phyloP scores from a whole-genome alignment of 139 green algal species.

The Zygnema circumcarinatum region DNA sequence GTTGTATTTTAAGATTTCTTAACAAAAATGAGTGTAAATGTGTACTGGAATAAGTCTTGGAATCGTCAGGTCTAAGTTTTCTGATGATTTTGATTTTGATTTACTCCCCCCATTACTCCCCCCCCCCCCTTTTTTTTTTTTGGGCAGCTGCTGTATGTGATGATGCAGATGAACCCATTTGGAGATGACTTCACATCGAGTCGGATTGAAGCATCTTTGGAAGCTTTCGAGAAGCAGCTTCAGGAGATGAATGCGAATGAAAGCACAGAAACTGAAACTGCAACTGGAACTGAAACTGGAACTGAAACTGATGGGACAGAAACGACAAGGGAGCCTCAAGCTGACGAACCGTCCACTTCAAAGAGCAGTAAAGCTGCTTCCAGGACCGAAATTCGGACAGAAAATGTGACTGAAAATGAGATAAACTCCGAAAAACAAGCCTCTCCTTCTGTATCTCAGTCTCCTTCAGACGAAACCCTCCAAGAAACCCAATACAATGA shows the following conservation, averaged over 20 bases:
- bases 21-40: background rate
- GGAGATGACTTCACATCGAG: constrained; percentile 62
- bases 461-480: no score
- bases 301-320: no score
- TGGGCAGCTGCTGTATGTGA: constrained; percentile 23
- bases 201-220: constrained; percentile 42
- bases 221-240: constrained; percentile 9
- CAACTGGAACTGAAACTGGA: no score
- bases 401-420: no score
- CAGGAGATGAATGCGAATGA: constrained; percentile 7
- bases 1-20: background rate
- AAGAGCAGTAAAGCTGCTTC: no score
- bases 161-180: constrained; percentile 85
- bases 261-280: constrained; percentile 4
- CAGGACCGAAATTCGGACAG: no score
- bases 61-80: no score
- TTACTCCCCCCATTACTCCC: background rate
- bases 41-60: no score
- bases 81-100: no score
- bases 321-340: constrained; percentile 27
- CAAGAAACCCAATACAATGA: background rate
- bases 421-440: no score
- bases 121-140: background rate
- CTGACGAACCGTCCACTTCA: no score
- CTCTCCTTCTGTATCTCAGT: no score